phyloP scores from a whole-genome alignment of 441 rosid species.

The Breynia disticha region DNA sequence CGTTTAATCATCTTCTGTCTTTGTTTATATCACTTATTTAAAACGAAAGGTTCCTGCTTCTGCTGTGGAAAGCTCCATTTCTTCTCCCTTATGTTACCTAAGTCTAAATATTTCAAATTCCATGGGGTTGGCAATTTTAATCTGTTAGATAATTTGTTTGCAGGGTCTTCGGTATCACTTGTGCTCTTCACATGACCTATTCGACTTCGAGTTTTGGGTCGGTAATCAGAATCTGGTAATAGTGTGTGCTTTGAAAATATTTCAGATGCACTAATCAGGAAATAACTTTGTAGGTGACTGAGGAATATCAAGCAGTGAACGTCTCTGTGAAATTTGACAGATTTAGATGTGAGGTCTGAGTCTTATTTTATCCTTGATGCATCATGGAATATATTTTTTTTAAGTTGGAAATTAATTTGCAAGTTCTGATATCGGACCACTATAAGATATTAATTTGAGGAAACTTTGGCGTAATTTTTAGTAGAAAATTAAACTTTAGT shows the following conservation, averaged over 20 bases:
- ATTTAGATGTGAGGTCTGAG: conserved; percentile 74
- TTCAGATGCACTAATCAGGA: background rate
- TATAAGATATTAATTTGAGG: background rate
- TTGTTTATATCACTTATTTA: too few species aligned
- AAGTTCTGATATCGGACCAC: background rate
- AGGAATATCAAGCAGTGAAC: conserved; percentile 90
- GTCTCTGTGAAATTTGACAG: conserved; percentile 72
- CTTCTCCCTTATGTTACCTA: background rate
- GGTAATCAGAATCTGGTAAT: conserved; percentile 44
- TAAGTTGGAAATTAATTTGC: background rate
- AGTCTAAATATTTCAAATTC: background rate
- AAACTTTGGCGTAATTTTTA: background rate
- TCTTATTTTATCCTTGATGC: conserved; percentile 11
- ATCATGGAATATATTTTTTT: too few species aligned
- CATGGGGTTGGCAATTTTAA: background rate
- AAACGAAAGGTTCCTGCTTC: background rate
- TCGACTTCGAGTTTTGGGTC: conserved; percentile 98
- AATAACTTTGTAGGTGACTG: conserved; percentile 51
- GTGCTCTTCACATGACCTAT: conserved; percentile 85
- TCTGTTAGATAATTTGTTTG: conserved; percentile 8
- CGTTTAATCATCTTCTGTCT: too few species aligned
- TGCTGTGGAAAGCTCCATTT: background rate
- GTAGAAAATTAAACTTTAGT: background rate
- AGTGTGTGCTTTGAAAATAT: background rate
- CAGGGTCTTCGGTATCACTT: conserved; percentile 90